Evolutionary conservation across 805 yeast species (phyloP), one percentile per base, ranked within the genome.

Genomic region (Spathaspora boniae): DNA sequence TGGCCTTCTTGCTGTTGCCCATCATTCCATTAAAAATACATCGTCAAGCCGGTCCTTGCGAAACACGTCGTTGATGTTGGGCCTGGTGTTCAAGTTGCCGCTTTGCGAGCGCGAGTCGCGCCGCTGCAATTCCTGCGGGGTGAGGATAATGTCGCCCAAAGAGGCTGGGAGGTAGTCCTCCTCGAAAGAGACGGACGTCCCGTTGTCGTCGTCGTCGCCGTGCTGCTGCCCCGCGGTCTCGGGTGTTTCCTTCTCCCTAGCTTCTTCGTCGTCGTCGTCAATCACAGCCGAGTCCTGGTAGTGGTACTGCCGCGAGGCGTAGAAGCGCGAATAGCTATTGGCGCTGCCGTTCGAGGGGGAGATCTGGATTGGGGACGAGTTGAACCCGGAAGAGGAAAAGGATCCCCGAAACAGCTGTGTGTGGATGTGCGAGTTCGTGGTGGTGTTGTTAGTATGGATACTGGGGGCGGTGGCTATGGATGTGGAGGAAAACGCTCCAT

Each of bases 161-260:
- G 89, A 76, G 5, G 82, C 78, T 1, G 97, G 97, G 3, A 88
- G 83, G 47, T 78, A 83, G 51, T 85, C 95, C 45, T 85, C 89
- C 31, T 75, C 85, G 51, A 62, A 74, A 5, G 70, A 61, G n/a
- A n/a, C n/a, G n/a, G n/a, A n/a, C n/a, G n/a, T n/a, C n/a, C n/a
- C n/a, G n/a, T 9, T n/a, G n/a, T n/a, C n/a, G n/a, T n/a, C n/a
- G n/a, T n/a, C n/a, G n/a, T n/a, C n/a, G n/a, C n/a, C n/a, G n/a
- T n/a, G n/a, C 26, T 32, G 11, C 35, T 21, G 7, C 34, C 35
- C 25, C 25, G n/a, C 9, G 18, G n/a, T 54, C 71, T 29, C 70
- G 76, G 29, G 68, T 74, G n/a, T 36, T 5, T 21, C 17, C 11
- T 14, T 12, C 16, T 18, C 14, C 16, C 15, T 17, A 8, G 20